phyloP scores from a whole-genome alignment of 352 stramenopile genomes.

The Salisapilia sapeloensis region DNA sequence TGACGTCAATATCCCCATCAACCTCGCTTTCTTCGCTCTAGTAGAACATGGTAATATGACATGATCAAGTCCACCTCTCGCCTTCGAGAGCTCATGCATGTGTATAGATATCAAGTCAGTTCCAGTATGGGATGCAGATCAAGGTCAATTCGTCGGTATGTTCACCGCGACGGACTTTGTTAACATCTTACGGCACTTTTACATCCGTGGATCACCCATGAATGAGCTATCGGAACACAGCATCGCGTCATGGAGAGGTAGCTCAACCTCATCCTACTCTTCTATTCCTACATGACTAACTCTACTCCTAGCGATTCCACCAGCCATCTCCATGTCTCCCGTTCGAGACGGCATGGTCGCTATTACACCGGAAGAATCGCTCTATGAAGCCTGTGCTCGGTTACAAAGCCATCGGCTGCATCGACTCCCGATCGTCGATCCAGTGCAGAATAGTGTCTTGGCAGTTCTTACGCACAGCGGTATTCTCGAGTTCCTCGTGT shows the following conservation, averaged over 20 bases:
- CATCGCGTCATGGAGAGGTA: conserved; percentile 73
- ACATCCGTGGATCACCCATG: conserved; percentile 82
- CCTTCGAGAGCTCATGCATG: conserved; percentile 1
- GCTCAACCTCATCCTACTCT: not conserved
- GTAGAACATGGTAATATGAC: conserved; percentile 90
- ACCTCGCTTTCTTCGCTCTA: conserved; percentile 97
- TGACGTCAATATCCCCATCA: conserved; percentile 97
- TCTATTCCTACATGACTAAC: conserved; percentile 2
- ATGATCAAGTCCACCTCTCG: not conserved
- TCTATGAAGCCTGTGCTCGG: conserved; percentile 83
- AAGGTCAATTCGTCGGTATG: conserved; percentile 92
- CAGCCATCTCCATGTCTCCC: conserved; percentile 51
- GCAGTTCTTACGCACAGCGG: conserved; percentile 87
- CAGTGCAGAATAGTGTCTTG: conserved; percentile 86
- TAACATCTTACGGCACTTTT: conserved; percentile 92
- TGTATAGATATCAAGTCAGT: conserved; percentile 91
- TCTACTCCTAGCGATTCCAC: conserved; percentile 57
- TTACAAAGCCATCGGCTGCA: conserved; percentile 79
- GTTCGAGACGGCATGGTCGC: conserved; percentile 53
- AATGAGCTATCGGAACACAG: conserved; percentile 74
- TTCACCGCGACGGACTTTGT: conserved; percentile 98
- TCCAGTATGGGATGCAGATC: conserved; percentile 91
- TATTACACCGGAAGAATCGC: conserved; percentile 75
- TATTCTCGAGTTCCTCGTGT: conserved; percentile 93
- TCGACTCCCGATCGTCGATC: conserved; percentile 90